These are phyloP conservation scores for Acaromyces ingoldii DNA, from an alignment of 1,284 basidiomycete genomes.

Conservation along the genomic window DNA sequence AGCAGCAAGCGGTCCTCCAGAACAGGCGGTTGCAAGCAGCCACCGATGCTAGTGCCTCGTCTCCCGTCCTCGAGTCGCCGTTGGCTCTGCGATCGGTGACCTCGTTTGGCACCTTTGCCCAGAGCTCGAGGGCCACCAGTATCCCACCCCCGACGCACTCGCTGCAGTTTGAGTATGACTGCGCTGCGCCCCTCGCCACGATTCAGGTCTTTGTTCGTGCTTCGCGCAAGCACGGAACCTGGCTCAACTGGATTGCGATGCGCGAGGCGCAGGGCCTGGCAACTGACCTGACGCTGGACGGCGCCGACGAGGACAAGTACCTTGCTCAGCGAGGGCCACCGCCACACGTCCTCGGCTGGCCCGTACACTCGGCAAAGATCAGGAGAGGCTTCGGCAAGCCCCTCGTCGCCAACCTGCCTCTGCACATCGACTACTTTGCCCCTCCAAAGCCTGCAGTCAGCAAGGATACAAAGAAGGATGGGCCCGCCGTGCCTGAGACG, in stretches of 20 bases:
- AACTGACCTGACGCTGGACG: neutral
- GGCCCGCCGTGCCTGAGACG: slow-evolving; percentile 2
- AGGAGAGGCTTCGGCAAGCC: slow-evolving; percentile 26
- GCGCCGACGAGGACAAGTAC: neutral
- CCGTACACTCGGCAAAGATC: slow-evolving; percentile 33
- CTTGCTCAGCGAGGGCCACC: slow-evolving; percentile 23
- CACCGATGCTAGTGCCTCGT: neutral
- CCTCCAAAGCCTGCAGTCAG: slow-evolving; percentile 20
- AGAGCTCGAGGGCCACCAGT: neutral
- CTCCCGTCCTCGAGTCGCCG: neutral
- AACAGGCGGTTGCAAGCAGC: no score
- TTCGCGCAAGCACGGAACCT: slow-evolving; percentile 41
- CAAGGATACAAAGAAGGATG: slow-evolving; percentile 4
- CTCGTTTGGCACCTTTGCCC: neutral
- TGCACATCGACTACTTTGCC: slow-evolving; percentile 29
- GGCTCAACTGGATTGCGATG: slow-evolving; percentile 19
- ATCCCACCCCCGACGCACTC: slow-evolving; percentile 30
- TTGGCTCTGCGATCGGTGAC: neutral
- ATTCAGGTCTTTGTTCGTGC: slow-evolving; percentile 43
- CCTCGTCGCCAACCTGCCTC: slow-evolving; percentile 20
- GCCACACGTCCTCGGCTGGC: slow-evolving; percentile 42
- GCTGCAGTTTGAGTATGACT: slow-evolving; percentile 44
- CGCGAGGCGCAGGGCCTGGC: slow-evolving; percentile 4
- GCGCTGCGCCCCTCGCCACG: slow-evolving; percentile 33
- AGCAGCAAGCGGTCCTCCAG: neutral